Evolutionary conservation across 352 stramenopile species (phyloP).

Genomic region (Plasmopara muralis): DNA sequence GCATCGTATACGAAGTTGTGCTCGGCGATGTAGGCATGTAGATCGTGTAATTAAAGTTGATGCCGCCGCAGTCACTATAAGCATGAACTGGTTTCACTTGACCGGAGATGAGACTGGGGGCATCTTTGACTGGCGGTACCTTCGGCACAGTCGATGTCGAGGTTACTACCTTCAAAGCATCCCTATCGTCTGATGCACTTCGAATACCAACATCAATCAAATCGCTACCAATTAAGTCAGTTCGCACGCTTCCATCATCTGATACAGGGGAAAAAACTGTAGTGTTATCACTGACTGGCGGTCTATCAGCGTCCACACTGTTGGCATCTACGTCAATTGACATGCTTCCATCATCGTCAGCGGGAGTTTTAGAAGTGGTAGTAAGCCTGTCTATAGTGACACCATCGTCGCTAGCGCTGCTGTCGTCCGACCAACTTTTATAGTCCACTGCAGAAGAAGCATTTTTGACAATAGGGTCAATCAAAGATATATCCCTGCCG

Average conservation of each 20-base stretch:
- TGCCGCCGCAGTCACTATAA: constrained; percentile 15
- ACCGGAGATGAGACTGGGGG: constrained; percentile 6
- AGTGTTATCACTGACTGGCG: not conserved
- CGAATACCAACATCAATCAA: not conserved
- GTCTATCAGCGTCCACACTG: not conserved
- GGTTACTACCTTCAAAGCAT: not conserved
- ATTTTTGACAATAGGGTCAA: not conserved
- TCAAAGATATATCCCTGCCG: not conserved
- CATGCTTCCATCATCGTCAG: not conserved
- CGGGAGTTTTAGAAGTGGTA: not conserved
- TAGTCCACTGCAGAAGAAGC: not conserved
- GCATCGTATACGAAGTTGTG: constrained; percentile 5
- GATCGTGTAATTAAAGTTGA: constrained; percentile 18
- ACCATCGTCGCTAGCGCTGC: not conserved
- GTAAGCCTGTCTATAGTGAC: not conserved
- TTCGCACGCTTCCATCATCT: not conserved
- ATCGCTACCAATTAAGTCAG: not conserved
- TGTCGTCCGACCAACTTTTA: not conserved
- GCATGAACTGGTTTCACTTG: constrained; percentile 12
- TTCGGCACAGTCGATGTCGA: not conserved
- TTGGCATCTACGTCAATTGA: not conserved
- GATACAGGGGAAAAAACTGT: not conserved
- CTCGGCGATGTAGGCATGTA: constrained; percentile 14
- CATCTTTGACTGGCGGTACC: constrained; percentile 4
- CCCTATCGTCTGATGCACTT: constrained; percentile 1